Base-by-base conservation (phyloP, 2,329 filamentous ascomycete species). In the Penicillium janthinellum region DNA sequence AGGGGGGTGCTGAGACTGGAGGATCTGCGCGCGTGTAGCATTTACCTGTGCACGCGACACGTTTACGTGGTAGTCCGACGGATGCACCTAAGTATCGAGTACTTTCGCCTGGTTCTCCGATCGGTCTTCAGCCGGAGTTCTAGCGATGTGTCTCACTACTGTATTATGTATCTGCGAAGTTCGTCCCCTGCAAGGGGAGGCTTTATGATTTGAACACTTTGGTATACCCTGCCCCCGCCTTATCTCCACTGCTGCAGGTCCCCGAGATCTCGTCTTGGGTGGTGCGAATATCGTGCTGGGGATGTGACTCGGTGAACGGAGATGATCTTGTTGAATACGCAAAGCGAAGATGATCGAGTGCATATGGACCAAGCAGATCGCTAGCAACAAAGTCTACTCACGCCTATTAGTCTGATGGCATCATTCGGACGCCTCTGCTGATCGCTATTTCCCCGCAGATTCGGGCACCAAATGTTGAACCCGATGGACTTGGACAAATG, bases 171-270 rank as follows among this genome's bases (percentile, higher is more conserved):
- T 54, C 34, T 49, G 57, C 15, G 41, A 47, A 25, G 5, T 37
- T 5, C 39, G 10, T 11, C 41, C 39, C 39, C 65, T 66, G 65
- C 64, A 67, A 67, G 65, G 65, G 64, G 64, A 62, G 22, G 17
- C 6, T 38, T 31, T 64, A 28, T 59, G 62, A 62, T 65, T 65
- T 64, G 64, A 57, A 61, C 49, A 47, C 51, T 44, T 14, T 17
- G 47, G 11, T 51, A 57, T 49, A 37, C 54, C 57, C 55, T 61
- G 52, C 57, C 31, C 28, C 34, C 34, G 31, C 49, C 49, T 10
- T 17, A 38, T 25, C 35, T 58, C 31, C 35, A 54, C 57, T 53
- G 39, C 61, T 67, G 64, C 62, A 65, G 62, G 58, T 64, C 54
- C 60, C 58, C 54, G 56, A 44, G 20, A 25, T 47, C 28, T 37